Percentiles rank a stretch among this genome's conserved stretches.
Evolutionary conservation across 164 flowering plant genomes (phyloP).

Genomic region (Berberis thunbergii): DNA sequence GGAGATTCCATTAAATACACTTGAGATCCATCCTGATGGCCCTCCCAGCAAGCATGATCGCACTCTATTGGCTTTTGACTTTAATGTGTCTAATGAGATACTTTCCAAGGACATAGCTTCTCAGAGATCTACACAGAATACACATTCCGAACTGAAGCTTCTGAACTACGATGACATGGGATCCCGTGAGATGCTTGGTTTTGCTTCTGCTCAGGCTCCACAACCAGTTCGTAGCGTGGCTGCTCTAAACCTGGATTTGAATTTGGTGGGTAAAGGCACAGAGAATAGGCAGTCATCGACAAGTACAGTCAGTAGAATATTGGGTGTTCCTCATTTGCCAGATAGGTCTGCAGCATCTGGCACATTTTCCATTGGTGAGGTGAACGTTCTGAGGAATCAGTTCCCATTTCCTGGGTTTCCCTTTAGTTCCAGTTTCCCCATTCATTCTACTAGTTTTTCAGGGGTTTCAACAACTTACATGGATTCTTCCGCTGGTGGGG

Average conservation of each 20-base stretch:
- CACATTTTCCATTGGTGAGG: conserved; percentile 35
- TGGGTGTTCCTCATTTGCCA: conserved; percentile 23
- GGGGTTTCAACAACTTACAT: conserved; percentile 44
- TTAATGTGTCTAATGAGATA: conserved; percentile 76
- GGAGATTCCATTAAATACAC: conserved; percentile 28
- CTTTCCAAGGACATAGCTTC: conserved; percentile 45
- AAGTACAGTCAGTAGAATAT: conserved; percentile 22
- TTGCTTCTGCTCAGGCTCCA: neutral
- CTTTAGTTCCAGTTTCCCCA: conserved; percentile 54
- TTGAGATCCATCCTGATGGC: conserved; percentile 20
- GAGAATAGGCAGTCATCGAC: conserved; percentile 40
- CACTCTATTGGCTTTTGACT: conserved; percentile 57
- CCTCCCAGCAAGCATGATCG: conserved; percentile 37
- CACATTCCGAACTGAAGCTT: conserved; percentile 8
- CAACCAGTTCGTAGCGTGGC: conserved; percentile 31
- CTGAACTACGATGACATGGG: conserved; percentile 9
- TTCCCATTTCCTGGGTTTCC: conserved; percentile 63
- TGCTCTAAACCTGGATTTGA: conserved; percentile 84
- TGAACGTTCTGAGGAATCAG: conserved; percentile 25
- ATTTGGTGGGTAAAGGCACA: conserved; percentile 48
- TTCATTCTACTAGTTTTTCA: conserved; percentile 51
- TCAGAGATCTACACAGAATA: conserved; percentile 16
- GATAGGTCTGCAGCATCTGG: conserved; percentile 24
- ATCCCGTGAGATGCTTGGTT: conserved; percentile 12
- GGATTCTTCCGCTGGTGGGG: conserved; percentile 56